These are phyloP conservation scores for Penicillium brevicompactum DNA, from an alignment of 2,329 filamentous ascomycete genomes.

Conservation along the genomic window DNA sequence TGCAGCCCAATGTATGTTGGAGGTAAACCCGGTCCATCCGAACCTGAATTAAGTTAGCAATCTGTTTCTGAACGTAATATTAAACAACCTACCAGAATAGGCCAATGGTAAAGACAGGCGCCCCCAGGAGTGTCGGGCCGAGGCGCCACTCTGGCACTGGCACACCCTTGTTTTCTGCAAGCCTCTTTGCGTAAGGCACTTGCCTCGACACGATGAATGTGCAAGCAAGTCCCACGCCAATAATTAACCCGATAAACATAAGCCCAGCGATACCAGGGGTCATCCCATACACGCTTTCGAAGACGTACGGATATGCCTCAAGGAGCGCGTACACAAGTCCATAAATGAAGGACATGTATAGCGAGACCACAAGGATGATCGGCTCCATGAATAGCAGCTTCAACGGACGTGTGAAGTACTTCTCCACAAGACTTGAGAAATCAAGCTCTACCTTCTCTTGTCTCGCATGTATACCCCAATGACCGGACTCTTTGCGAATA, in stretches of 20 bases:
- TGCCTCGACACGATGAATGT: conserved; percentile 30
- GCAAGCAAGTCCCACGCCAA: conserved; percentile 22
- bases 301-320: conserved; percentile 32
- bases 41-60: conserved; percentile 22
- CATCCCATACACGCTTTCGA: conserved; percentile 33
- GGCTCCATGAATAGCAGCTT: conserved; percentile 40
- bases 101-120: conserved; percentile 33
- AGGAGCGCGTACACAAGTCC: conserved; percentile 31
- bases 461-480: conserved; percentile 60
- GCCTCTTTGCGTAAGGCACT: conserved; percentile 23
- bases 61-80: not conserved
- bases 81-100: conserved; percentile 34
- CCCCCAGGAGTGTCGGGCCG: conserved; percentile 27
- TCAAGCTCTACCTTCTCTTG: conserved; percentile 53
- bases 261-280: conserved; percentile 28
- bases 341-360: conserved; percentile 38
- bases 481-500: conserved; percentile 53
- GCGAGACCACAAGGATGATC: conserved; percentile 34
- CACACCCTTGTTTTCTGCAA: conserved; percentile 22
- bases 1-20: conserved; percentile 29
- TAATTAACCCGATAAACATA: conserved; percentile 33
- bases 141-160: conserved; percentile 33
- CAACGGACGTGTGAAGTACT: conserved; percentile 48
- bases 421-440: conserved; percentile 45
- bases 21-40: conserved; percentile 32